These are phyloP conservation scores for Venturia aucupariae DNA, from an alignment of 2,329 filamentous ascomycete species.

Conservation along the genomic window DNA sequence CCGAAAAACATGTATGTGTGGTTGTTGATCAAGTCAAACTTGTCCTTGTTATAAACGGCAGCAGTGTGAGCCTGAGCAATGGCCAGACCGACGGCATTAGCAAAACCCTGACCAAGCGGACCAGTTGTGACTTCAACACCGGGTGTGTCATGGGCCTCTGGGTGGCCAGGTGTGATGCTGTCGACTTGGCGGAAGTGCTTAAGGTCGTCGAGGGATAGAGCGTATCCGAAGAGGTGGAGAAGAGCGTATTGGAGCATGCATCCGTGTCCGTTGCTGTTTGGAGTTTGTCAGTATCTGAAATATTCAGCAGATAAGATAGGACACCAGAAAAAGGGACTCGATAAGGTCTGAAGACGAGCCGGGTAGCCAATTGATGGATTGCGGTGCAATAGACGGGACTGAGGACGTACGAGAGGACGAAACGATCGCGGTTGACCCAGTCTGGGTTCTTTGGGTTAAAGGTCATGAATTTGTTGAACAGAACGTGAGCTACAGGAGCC, in stretches of 20 bases:
- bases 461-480: constrained; percentile 98
- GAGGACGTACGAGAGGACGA: constrained; percentile 87
- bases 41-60: constrained; percentile 92
- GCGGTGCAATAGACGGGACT: not conserved
- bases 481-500: constrained; percentile 91
- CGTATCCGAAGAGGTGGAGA: constrained; percentile 92
- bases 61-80: constrained; percentile 90
- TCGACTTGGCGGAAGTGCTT: constrained; percentile 89
- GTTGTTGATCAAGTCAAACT: constrained; percentile 86
- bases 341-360: not conserved
- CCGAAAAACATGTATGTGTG: constrained; percentile 96
- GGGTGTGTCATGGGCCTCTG: constrained; percentile 91
- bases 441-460: constrained; percentile 99
- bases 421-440: constrained; percentile 96
- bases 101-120: constrained; percentile 93
- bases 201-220: constrained; percentile 76
- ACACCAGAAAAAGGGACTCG: not conserved
- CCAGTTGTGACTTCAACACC: constrained; percentile 97
- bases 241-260: constrained; percentile 99
- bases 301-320: not conserved
- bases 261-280: constrained; percentile 84
- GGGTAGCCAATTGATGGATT: not conserved
- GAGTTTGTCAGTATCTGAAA: not conserved
- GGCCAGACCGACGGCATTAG: constrained; percentile 94
- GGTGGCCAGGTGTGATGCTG: constrained; percentile 89